Conservation (phyloP, 306 rosid species). For the Prunus mume region DNA sequence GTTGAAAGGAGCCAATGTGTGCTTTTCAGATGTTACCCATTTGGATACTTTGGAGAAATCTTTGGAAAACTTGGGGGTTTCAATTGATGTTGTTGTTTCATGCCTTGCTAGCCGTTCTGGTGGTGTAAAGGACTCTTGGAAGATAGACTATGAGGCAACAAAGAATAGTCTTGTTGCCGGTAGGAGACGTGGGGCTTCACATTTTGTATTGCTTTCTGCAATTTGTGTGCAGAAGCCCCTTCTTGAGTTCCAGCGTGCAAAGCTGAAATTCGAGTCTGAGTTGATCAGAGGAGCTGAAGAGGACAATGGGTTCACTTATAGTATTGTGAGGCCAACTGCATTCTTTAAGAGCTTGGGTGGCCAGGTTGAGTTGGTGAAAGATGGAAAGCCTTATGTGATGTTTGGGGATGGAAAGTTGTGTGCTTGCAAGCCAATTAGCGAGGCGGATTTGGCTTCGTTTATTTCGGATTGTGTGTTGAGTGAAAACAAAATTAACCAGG, state of each 20-base stretch:
- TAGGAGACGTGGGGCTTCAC: conserved; percentile 76
- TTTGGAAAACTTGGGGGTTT: conserved; percentile 39
- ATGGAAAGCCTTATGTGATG: conserved; percentile 99
- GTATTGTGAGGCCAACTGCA: conserved; percentile 95
- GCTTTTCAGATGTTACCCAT: conserved; percentile 79
- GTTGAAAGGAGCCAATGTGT: conserved; percentile 72
- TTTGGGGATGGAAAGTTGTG: conserved; percentile 96
- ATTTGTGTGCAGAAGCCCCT: conserved; percentile 97
- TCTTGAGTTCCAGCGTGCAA: conserved; percentile 89
- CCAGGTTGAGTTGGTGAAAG: conserved; percentile 95
- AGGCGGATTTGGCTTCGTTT: conserved; percentile 85
- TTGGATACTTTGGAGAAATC: conserved; percentile 60
- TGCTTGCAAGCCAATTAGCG: conserved; percentile 93
- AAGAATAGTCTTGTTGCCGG: conserved; percentile 82
- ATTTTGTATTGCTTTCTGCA: conserved; percentile 92
- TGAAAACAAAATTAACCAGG: conserved; percentile 60
- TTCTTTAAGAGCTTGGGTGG: conserved; percentile 97
- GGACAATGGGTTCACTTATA: conserved; percentile 61
- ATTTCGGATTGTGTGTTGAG: conserved; percentile 76
- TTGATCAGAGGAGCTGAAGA: conserved; percentile 55
- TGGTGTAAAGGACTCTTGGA: conserved; percentile 94
- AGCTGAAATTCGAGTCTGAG: conserved; percentile 87
- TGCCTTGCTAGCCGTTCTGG: conserved; percentile 94
- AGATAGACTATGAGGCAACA: conserved; percentile 94
- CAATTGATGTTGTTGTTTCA: conserved; percentile 85